A percentile compares a stretch with the other conserved stretches of the same genome.
phyloP scores from a whole-genome alignment of 331 rosid genomes.

The Quercus phellos region DNA sequence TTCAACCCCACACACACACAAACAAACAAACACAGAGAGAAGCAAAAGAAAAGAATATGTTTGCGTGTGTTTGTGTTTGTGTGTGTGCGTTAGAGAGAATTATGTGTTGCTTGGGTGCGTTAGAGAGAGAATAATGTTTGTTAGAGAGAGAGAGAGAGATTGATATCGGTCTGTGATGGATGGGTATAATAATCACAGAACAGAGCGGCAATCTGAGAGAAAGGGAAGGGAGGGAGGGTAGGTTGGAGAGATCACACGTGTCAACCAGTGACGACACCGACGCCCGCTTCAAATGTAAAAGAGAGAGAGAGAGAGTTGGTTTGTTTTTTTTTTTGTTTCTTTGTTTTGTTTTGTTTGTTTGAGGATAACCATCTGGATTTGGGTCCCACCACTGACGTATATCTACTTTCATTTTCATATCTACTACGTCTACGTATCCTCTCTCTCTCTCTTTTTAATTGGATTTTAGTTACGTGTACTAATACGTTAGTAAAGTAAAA shows the following conservation, averaged over 20 bases:
- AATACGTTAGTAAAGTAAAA: no score
- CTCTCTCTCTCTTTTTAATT: no score
- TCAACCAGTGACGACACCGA: not conserved
- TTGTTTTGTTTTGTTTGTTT: not conserved
- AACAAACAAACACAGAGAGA: no score
- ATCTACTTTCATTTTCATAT: not conserved
- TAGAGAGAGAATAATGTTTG: not conserved
- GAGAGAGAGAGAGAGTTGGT: no score
- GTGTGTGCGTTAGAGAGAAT: not conserved
- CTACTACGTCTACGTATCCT: not conserved
- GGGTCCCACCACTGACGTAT: slow-evolving; percentile 21
- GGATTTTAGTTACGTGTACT: no score
- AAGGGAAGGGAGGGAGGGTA: not conserved
- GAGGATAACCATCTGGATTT: slow-evolving; percentile 10
- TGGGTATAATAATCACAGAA: not conserved
- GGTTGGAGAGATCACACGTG: slow-evolving; percentile 23
- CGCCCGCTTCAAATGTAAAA: slow-evolving; percentile 39
- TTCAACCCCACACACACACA: not conserved
- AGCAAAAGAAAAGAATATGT: no score
- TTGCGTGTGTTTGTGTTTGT: no score
- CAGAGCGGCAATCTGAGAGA: not conserved
- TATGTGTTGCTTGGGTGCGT: no score
- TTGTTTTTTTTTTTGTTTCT: no score
- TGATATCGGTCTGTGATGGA: not conserved
- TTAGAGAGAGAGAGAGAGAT: not conserved